Evolutionary conservation across 1,284 basidiomycete species (phyloP).

Genomic region (Cryptococcus hybrid): DNA sequence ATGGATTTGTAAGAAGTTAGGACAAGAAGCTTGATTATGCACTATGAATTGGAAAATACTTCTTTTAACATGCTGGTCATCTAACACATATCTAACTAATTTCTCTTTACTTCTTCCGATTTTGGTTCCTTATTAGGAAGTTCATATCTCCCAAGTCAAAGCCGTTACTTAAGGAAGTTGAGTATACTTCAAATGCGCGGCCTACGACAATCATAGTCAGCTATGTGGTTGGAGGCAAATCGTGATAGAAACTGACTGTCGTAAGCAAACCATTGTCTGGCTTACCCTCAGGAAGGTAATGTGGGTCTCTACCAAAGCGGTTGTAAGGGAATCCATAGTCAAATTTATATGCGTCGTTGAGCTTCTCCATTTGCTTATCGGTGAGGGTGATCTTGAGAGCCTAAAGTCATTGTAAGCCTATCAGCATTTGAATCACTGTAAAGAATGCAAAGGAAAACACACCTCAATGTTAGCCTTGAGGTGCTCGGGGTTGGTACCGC

Average conservation of each 20-base stretch:
- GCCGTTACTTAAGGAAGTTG: neutral
- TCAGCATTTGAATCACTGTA: neutral
- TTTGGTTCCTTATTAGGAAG: neutral
- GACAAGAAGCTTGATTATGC: neutral
- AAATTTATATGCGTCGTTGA: conserved; percentile 30
- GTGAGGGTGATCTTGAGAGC: conserved; percentile 46
- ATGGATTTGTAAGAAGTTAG: neutral
- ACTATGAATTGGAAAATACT: neutral
- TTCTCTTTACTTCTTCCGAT: neutral
- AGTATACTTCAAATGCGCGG: neutral
- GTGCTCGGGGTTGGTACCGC: conserved; percentile 46
- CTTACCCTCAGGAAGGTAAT: conserved; percentile 13
- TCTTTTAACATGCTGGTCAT: conserved; percentile 1
- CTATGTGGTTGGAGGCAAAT: neutral
- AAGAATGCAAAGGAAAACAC: conserved; percentile 2
- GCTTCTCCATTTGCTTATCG: conserved; percentile 38
- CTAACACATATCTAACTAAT: neutral
- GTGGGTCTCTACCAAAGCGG: conserved; percentile 14
- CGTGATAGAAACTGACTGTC: neutral
- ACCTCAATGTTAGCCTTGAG: conserved; percentile 40
- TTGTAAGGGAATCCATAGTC: conserved; percentile 18
- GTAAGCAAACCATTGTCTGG: neutral
- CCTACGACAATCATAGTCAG: neutral
- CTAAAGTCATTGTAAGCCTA: conserved; percentile 3
- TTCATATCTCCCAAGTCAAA: neutral